Evolutionary conservation across 1,284 basidiomycete species (phyloP).

Genomic region (Irpex lacteus): DNA sequence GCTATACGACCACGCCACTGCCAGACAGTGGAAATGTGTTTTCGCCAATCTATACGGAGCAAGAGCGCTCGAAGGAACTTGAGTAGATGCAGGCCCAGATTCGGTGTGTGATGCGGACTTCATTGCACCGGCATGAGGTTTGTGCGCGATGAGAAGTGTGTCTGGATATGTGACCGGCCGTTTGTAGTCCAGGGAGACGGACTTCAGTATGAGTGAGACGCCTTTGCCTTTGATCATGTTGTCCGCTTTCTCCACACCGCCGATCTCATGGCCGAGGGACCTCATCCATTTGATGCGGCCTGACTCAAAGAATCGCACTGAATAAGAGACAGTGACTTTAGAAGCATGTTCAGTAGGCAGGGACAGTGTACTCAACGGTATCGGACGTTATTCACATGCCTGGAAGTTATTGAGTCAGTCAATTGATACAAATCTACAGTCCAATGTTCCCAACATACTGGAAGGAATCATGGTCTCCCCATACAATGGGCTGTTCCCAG

Average conservation of each 20-base stretch:
- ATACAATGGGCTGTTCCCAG: slow-evolving; percentile 69
- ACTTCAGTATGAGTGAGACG: slow-evolving; percentile 69
- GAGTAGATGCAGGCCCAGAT: slow-evolving; percentile 10
- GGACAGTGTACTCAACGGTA: slow-evolving; percentile 46
- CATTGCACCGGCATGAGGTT: slow-evolving; percentile 27
- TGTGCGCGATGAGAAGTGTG: slow-evolving; percentile 65
- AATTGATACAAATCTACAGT: background rate
- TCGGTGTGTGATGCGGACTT: slow-evolving; percentile 9
- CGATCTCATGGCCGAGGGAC: slow-evolving; percentile 52
- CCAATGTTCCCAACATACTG: slow-evolving; percentile 42
- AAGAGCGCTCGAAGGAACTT: background rate
- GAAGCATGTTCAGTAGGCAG: background rate
- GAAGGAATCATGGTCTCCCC: slow-evolving; percentile 77
- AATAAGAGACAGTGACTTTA: background rate
- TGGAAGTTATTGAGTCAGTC: slow-evolving; percentile 23
- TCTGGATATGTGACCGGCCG: slow-evolving; percentile 71
- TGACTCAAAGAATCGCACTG: slow-evolving; percentile 59
- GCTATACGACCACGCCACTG: slow-evolving; percentile 58
- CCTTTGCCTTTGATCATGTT: slow-evolving; percentile 61
- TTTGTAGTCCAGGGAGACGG: slow-evolving; percentile 60
- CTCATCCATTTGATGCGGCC: slow-evolving; percentile 66
- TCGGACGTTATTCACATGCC: slow-evolving; percentile 75
- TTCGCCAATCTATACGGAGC: slow-evolving; percentile 25
- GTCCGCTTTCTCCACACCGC: slow-evolving; percentile 49
- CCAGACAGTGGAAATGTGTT: slow-evolving; percentile 47